phyloP scores from a whole-genome alignment of 1,139 yeast species.

The Magnusiomyces fungicola region DNA sequence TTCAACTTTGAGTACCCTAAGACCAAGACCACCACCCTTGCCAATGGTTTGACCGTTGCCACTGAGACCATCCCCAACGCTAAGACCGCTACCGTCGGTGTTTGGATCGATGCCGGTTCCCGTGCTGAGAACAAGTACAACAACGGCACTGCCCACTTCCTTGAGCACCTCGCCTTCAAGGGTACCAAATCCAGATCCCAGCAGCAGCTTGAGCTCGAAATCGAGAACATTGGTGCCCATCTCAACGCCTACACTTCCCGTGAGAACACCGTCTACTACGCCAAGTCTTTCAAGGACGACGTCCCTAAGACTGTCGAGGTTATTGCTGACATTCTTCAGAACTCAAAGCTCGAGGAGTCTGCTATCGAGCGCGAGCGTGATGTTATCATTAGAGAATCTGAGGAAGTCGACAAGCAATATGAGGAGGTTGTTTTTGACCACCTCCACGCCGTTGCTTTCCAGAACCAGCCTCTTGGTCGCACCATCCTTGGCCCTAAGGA shows the following conservation, averaged over 20 bases:
- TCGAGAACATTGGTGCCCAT: constrained; percentile 94
- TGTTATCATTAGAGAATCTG: constrained; percentile 91
- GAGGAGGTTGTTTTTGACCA: constrained; percentile 98
- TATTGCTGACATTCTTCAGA: constrained; percentile 79
- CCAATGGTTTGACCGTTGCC: constrained; percentile 55
- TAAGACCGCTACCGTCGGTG: constrained; percentile 51
- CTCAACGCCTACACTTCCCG: constrained; percentile 95
- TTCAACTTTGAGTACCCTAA: constrained; percentile 33
- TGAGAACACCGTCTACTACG: constrained; percentile 94
- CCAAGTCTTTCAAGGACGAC: constrained; percentile 75
- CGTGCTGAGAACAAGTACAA: constrained; percentile 80
- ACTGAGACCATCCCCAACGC: constrained; percentile 12
- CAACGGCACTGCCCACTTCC: constrained; percentile 95
- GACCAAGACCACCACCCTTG: constrained; percentile 54
- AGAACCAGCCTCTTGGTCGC: constrained; percentile 88
- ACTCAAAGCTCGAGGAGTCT: constrained; percentile 67
- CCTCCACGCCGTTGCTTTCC: constrained; percentile 85
- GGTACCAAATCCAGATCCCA: constrained; percentile 86
- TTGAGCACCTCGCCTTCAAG: constrained; percentile 93
- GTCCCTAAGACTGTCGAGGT: constrained; percentile 84
- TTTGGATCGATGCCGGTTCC: constrained; percentile 97
- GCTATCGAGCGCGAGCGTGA: constrained; percentile 96
- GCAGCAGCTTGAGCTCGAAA: constrained; percentile 77
- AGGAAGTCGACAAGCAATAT: constrained; percentile 96
- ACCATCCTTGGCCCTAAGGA: constrained; percentile 96